Evolutionary conservation across 106 monocot genomes (phyloP).

Genomic region (Dioscorea alata): DNA sequence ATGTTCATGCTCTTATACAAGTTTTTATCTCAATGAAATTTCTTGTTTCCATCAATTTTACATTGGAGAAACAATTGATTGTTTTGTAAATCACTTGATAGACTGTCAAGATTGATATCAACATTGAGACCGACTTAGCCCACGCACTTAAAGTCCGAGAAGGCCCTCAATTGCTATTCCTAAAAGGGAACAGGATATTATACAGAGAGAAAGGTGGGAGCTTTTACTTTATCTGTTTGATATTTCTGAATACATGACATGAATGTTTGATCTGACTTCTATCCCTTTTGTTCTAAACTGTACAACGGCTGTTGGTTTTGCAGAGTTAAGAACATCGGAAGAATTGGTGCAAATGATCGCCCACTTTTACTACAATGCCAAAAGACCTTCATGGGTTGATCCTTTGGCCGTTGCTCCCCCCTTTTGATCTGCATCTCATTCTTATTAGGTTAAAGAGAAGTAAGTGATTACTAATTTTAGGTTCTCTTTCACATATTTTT

Average conservation of each 20-base stretch:
- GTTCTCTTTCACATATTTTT: no score
- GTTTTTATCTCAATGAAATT: no score
- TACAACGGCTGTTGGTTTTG: background rate
- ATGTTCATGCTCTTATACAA: no score
- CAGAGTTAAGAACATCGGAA: constrained; percentile 60
- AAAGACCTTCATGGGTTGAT: constrained; percentile 65
- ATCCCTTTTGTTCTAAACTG: background rate
- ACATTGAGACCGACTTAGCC: constrained; percentile 73
- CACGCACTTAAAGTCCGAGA: constrained; percentile 68
- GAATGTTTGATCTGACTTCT: background rate
- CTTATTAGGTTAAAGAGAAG: no score
- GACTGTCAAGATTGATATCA: constrained; percentile 76
- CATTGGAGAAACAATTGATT: background rate
- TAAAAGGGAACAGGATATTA: constrained; percentile 59
- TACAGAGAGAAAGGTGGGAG: constrained; percentile 65
- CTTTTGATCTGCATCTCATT: no score
- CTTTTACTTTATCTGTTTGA: background rate
- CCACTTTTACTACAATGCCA: constrained; percentile 81
- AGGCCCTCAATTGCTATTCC: constrained; percentile 65
- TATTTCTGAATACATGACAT: background rate
- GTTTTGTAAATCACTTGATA: constrained; percentile 3
- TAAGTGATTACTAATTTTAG: no score
- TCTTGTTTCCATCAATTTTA: background rate
- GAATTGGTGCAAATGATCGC: constrained; percentile 79
- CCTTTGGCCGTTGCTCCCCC: constrained; percentile 25